Evolutionary conservation across 176 grass and related monocot species (phyloP).

Genomic region (Elymus sibiricus): DNA sequence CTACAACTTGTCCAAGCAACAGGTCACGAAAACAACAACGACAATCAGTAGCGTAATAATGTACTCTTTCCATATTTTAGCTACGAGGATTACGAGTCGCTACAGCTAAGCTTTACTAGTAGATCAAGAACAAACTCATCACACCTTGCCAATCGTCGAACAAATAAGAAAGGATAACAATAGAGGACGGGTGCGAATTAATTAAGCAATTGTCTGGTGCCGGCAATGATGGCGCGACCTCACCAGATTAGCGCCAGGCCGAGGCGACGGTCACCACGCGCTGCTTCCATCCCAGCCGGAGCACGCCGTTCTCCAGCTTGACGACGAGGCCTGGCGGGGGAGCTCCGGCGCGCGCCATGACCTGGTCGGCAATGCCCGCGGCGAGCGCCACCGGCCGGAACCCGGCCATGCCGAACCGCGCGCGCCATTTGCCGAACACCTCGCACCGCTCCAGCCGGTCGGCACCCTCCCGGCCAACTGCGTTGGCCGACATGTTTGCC

Average conservation of each 20-base stretch:
- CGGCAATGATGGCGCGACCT: conserved; percentile 18
- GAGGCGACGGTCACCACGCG: conserved; percentile 79
- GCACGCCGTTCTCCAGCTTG: conserved; percentile 63
- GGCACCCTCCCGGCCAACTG: conserved; percentile 61
- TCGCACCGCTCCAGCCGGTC: conserved; percentile 86
- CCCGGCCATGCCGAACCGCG: conserved; percentile 84
- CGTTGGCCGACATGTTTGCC: conserved; percentile 55
- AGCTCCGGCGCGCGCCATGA: conserved; percentile 27
- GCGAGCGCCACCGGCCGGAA: conserved; percentile 44
- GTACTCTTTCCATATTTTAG: conserved; percentile 55
- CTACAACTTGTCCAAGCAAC: conserved; percentile 3
- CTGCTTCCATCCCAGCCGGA: conserved; percentile 65
- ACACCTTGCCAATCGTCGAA: conserved; percentile 37
- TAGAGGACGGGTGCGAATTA: conserved; percentile 27
- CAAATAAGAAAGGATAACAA: background rate
- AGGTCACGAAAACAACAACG: background rate
- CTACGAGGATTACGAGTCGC: conserved; percentile 45
- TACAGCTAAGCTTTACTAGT: conserved; percentile 47
- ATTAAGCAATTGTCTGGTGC: conserved; percentile 34
- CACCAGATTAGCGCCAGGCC: conserved; percentile 60
- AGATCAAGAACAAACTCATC: conserved; percentile 41
- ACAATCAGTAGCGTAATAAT: conserved; percentile 16
- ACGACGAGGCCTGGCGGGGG: conserved; percentile 26
- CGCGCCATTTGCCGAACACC: conserved; percentile 83
- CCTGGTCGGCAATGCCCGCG: conserved; percentile 42